phyloP scores from a whole-genome alignment of 306 rosid species.

The Trichosanthes cucumerina region DNA sequence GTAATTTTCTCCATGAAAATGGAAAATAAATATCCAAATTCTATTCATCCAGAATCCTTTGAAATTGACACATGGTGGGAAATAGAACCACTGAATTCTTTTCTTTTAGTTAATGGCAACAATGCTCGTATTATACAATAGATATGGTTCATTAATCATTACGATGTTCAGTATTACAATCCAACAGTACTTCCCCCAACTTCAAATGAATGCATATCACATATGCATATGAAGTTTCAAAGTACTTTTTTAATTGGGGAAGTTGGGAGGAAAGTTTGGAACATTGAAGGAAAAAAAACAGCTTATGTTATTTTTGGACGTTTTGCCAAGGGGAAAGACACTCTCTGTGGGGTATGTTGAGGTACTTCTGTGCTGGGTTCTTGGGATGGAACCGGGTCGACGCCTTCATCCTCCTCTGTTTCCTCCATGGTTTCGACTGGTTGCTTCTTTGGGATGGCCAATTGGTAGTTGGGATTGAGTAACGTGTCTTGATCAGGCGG shows the following conservation, averaged over 20 bases:
- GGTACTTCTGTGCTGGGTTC: constrained; percentile 48
- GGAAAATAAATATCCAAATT: background rate
- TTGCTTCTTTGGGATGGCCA: constrained; percentile 62
- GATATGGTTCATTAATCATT: background rate
- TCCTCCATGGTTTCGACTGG: constrained; percentile 53
- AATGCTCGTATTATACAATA: background rate
- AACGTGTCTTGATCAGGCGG: constrained; percentile 78
- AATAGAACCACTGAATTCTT: background rate
- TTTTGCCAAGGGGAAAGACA: constrained; percentile 62
- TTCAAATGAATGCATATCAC: background rate
- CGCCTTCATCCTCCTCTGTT: constrained; percentile 63
- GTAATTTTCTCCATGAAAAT: background rate
- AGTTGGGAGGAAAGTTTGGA: background rate
- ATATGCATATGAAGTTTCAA: background rate
- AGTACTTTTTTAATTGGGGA: background rate
- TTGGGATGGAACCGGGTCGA: constrained; percentile 37
- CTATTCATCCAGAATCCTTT: background rate
- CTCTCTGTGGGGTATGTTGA: constrained; percentile 54
- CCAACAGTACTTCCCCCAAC: background rate
- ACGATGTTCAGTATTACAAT: background rate
- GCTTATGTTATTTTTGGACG: constrained; percentile 40
- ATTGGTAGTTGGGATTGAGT: constrained; percentile 68
- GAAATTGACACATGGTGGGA: background rate
- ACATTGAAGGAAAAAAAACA: background rate
- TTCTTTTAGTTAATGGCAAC: background rate